Evolutionary conservation across 331 rosid genomes (phyloP).

Genomic region (Dryas integrifolia): DNA sequence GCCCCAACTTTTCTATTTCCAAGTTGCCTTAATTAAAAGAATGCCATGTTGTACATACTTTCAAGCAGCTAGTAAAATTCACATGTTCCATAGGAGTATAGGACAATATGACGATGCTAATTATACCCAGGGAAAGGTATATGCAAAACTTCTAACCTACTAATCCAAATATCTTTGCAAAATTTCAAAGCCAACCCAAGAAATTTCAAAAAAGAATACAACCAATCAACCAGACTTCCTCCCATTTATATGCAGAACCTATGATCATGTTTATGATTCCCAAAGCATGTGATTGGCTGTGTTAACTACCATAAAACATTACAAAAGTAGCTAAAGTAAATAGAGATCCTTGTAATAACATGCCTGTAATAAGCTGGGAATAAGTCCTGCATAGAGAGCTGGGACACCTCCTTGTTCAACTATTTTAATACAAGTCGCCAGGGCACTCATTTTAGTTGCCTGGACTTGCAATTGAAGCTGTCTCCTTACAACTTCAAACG

Average conservation of each 20-base stretch:
- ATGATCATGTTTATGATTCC: neutral
- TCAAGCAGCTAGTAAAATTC: neutral
- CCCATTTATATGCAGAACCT: neutral
- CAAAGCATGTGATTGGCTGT: neutral
- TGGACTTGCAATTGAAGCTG: conserved; percentile 87
- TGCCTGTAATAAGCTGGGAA: conserved; percentile 98
- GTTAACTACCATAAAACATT: conserved; percentile 2
- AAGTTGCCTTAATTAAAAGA: too few relatives aligned
- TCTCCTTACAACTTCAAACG: conserved; percentile 91
- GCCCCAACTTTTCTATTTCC: neutral
- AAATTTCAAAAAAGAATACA: neutral
- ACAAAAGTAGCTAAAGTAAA: conserved; percentile 5
- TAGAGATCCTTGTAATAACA: conserved; percentile 27
- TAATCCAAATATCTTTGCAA: neutral
- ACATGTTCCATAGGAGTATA: neutral
- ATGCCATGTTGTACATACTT: too few relatives aligned
- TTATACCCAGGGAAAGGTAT: neutral
- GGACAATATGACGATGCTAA: neutral
- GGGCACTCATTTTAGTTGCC: conserved; percentile 68
- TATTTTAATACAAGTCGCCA: conserved; percentile 68
- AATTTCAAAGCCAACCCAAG: neutral
- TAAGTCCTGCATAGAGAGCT: conserved; percentile 88
- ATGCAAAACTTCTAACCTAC: conserved; percentile 6
- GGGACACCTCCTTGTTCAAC: conserved; percentile 84
- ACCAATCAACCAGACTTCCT: neutral